phyloP scores from a whole-genome alignment of 768 basidiomycete genomes.

The Dendrothele bispora region DNA sequence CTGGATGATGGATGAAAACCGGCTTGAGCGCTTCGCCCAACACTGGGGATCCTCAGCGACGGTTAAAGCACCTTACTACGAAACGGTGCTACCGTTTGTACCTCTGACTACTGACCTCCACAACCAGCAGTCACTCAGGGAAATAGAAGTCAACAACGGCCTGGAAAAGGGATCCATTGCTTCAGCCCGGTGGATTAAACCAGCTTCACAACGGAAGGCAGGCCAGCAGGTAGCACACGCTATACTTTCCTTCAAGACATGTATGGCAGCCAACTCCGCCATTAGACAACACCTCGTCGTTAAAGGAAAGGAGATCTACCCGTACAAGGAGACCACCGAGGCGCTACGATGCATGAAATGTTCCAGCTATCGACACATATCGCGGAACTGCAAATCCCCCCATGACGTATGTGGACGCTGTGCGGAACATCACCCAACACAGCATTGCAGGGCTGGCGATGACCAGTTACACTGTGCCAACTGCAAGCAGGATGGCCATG shows the following conservation, averaged over 20 bases:
- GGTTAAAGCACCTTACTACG: too few species aligned
- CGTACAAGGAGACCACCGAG: constrained; percentile 18
- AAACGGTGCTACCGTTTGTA: too few species aligned
- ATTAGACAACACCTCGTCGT: constrained; percentile 19
- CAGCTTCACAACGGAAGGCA: constrained; percentile 1
- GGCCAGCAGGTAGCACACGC: constrained; percentile 22
- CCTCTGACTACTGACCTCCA: too few species aligned
- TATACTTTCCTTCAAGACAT: constrained; percentile 17
- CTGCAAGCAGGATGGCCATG: constrained; percentile 25
- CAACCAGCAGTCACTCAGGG: too few species aligned
- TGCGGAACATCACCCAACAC: constrained; percentile 18
- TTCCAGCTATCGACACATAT: constrained; percentile 19
- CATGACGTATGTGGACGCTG: constrained; percentile 16
- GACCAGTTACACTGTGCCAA: constrained; percentile 19
- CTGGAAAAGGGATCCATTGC: too few species aligned
- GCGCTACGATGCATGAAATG: constrained; percentile 26
- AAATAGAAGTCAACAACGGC: too few species aligned
- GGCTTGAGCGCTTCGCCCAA: too few species aligned
- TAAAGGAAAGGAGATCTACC: constrained; percentile 9
- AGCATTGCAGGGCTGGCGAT: constrained; percentile 13
- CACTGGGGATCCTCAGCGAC: too few species aligned
- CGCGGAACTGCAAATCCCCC: constrained; percentile 9
- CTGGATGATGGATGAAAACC: too few species aligned
- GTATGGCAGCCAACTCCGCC: constrained; percentile 20
- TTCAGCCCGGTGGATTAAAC: too few species aligned